These are phyloP conservation scores for Brassica incana DNA, from an alignment of 345 rosid genomes.

Conservation along the genomic window DNA sequence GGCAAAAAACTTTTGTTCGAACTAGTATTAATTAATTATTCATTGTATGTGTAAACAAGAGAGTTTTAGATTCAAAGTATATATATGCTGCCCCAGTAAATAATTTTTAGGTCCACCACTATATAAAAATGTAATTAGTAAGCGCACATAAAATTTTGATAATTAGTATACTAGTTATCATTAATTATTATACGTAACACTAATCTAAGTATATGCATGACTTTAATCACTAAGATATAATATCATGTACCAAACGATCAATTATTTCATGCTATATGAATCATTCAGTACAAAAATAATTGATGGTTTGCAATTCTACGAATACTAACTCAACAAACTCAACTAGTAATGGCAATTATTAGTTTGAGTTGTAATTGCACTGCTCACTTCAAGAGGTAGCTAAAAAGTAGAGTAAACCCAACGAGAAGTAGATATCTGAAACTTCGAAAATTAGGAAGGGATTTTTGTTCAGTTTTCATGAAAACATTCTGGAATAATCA, in stretches of 20 bases:
- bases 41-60: background rate
- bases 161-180: constrained; percentile 31
- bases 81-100: constrained; percentile 1
- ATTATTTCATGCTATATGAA: constrained; percentile 28
- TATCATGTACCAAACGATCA: constrained; percentile 40
- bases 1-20: background rate
- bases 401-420: background rate
- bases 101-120: constrained; percentile 10
- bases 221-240: constrained; percentile 28
- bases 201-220: constrained; percentile 35
- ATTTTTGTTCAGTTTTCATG: background rate
- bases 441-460: background rate
- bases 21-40: background rate
- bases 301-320: constrained; percentile 24
- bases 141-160: constrained; percentile 4
- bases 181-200: constrained; percentile 32
- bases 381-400: background rate
- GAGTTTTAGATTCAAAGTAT: background rate
- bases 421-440: background rate
- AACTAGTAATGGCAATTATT: constrained; percentile 19
- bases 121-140: background rate
- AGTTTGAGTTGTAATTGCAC: constrained; percentile 2
- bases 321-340: constrained; percentile 37
- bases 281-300: constrained; percentile 27
- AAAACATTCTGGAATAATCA: background rate